Evolutionary conservation across 2,329 filamentous ascomycete species (phyloP), one percentile per base, ranked within the genome.

Genomic region (Neonectria neomacrospora): DNA sequence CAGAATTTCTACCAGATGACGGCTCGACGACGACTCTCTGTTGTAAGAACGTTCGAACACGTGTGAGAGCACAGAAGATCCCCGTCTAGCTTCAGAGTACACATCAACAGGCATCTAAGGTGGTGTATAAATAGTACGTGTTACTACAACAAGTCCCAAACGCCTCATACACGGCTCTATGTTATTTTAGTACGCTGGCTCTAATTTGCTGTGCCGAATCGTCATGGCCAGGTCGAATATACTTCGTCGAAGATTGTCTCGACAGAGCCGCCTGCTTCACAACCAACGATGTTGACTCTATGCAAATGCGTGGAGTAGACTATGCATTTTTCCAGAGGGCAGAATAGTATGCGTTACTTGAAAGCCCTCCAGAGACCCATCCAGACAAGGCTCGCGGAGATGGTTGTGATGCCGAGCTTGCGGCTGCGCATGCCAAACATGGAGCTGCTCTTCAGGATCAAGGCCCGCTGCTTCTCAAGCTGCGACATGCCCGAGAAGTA

Each of bases 401-500:
- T 90, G 28, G 84, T 82, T 4, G 87, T 82, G 65, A 94, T 90
- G 48, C 90, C 91, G 39, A 88, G 71, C 71, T 86, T 86, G 63
- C 92, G 86, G 69, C 89, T 91, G 66, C 86, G 86, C 85, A 94
- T 90, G 64, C 91, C 91, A 73, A 94, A 90, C 70, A 88, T 84
- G 26, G 90, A 90, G 50, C 87, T 86, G 79, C 90, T 91, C 74
- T 86, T 83, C 62, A 93, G 79, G 65, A 94, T 92, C 63, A 81
- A 78, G n/a, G 83, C 82, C 64, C 86, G 84, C 75, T 92, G 90
- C 71, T 84, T 82, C 71, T 88, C 85, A 30, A 96, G 86, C 77
- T 94, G 91, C 54, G 83, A 82, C 78, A 89, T 90, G 61, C 92
- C 92, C 3, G 90, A 91, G 65, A 88, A 82, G 79, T 94, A 94